These are phyloP conservation scores for Lactarius tabidus DNA, from an alignment of 768 basidiomycete genomes.

Conservation along the genomic window DNA sequence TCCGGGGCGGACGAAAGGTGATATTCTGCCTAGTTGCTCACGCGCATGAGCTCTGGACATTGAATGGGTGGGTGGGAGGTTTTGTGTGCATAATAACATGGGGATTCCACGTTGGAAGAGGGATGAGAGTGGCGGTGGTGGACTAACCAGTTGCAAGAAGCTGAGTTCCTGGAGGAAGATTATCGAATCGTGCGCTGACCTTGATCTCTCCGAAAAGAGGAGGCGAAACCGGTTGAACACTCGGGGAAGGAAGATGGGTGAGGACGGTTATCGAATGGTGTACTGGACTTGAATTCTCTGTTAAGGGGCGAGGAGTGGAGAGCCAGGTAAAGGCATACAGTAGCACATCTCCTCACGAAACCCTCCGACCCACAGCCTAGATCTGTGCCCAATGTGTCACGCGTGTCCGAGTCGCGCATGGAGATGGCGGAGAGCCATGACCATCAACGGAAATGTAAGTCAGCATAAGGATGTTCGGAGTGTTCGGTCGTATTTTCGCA, in stretches of 20 bases:
- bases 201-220: constrained; percentile 75
- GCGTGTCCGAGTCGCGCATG: too few species aligned
- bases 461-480: too few species aligned
- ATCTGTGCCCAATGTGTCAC: constrained; percentile 72
- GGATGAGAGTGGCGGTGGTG: neutral
- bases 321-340: too few species aligned
- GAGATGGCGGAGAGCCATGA: constrained; percentile 78
- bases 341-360: too few species aligned
- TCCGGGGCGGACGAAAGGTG: constrained; percentile 80
- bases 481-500: constrained; percentile 48
- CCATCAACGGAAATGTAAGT: constrained; percentile 43
- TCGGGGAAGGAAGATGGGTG: neutral
- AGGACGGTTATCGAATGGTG: too few species aligned
- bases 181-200: constrained; percentile 77
- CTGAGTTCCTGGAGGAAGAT: constrained; percentile 41
- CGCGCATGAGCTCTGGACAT: constrained; percentile 39
- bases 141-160: constrained; percentile 79
- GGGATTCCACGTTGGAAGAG: neutral
- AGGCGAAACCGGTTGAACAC: neutral
- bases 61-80: constrained; percentile 30
- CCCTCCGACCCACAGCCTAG: constrained; percentile 91
- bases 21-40: constrained; percentile 65
- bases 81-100: constrained; percentile 88
- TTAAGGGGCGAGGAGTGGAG: too few species aligned
- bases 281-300: too few species aligned